phyloP scores from a whole-genome alignment of 2,329 filamentous ascomycete genomes.

The Zasmidium citrigriseum region DNA sequence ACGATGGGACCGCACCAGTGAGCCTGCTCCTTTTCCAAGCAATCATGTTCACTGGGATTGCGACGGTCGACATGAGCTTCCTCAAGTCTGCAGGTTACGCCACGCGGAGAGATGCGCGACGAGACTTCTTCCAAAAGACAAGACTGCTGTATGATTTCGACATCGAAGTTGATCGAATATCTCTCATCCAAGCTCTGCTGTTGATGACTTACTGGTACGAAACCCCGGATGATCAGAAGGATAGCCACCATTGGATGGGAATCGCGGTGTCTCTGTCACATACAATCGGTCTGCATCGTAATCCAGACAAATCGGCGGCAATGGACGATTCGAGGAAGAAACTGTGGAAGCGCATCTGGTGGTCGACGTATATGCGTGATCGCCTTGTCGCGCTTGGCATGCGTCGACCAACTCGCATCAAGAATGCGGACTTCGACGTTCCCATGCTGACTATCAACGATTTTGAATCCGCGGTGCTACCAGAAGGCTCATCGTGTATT shows the following conservation, averaged over 20 bases:
- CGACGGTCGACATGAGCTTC: constrained; percentile 79
- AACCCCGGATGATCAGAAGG: constrained; percentile 93
- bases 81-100: constrained; percentile 76
- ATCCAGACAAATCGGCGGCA: constrained; percentile 70
- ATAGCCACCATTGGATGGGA: constrained; percentile 99
- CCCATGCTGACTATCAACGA: constrained; percentile 83
- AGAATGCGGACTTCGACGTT: constrained; percentile 90
- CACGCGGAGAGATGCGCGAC: constrained; percentile 77
- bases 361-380: constrained; percentile 95
- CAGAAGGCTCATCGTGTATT: constrained; percentile 68
- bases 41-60: constrained; percentile 89
- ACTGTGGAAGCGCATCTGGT: constrained; percentile 95
- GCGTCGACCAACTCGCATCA: constrained; percentile 88
- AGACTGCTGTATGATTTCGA: constrained; percentile 93
- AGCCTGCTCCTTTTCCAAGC: constrained; percentile 90
- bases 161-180: constrained; percentile 86
- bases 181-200: constrained; percentile 82
- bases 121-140: constrained; percentile 84
- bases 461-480: constrained; percentile 69
- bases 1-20: constrained; percentile 69
- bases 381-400: constrained; percentile 90
- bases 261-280: constrained; percentile 90
- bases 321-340: constrained; percentile 74
- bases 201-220: constrained; percentile 98
- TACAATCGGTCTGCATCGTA: constrained; percentile 88